Evolutionary conservation across 805 yeast species (phyloP).

Genomic region (Wickerhamomyces rabaulensis): DNA sequence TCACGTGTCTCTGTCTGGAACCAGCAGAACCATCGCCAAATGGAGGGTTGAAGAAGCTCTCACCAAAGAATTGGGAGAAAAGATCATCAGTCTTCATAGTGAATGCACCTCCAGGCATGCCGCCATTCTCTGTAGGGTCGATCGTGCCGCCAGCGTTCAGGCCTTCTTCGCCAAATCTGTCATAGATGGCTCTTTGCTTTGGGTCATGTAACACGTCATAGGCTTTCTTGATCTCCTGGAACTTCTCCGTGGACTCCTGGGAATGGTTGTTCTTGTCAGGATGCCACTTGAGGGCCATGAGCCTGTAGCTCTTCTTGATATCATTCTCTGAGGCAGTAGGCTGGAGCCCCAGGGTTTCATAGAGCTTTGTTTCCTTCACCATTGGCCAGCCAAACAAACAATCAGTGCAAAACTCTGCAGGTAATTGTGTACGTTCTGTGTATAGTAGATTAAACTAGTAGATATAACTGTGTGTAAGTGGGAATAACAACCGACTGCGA

Average conservation of each 20-base stretch:
- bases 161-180: constrained; percentile 88
- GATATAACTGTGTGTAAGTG: not conserved
- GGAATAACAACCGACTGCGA: not conserved
- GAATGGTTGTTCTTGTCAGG: constrained; percentile 73
- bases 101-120: constrained; percentile 1
- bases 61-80: constrained; percentile 29
- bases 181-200: constrained; percentile 82
- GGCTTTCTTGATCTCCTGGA: constrained; percentile 83
- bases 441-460: not conserved
- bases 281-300: constrained; percentile 65
- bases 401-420: not conserved
- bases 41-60: constrained; percentile 13
- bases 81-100: constrained; percentile 22
- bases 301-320: constrained; percentile 52
- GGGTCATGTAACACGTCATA: constrained; percentile 79
- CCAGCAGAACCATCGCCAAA: not conserved
- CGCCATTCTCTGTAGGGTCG: constrained; percentile 2
- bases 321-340: constrained; percentile 41
- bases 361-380: constrained; percentile 66
- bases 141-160: constrained; percentile 51
- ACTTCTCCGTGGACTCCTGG: constrained; percentile 90
- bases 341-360: constrained; percentile 54
- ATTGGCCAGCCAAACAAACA: constrained; percentile 27
- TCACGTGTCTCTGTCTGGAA: constrained; percentile 12
- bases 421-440: not conserved